A percentile compares a stretch with the other conserved stretches of the same genome.
Evolutionary conservation across 495 filamentous ascomycete genomes (phyloP).

Genomic region (Daldinia concentrica): DNA sequence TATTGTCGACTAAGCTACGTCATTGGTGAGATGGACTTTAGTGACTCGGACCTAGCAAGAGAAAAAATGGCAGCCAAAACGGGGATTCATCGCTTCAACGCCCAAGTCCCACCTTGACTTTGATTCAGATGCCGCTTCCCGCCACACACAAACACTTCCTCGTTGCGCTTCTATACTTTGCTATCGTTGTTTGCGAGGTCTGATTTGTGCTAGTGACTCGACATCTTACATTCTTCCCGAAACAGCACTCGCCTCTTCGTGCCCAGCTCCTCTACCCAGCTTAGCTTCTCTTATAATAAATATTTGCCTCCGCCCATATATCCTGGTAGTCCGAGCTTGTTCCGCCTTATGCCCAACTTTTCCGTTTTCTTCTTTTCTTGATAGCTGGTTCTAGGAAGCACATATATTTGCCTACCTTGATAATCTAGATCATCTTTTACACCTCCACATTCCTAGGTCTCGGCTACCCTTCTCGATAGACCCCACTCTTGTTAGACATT

Average conservation of each 20-base stretch:
- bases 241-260: constrained; percentile 21
- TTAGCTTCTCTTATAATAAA: constrained; percentile 2
- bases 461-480: not conserved
- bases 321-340: constrained; percentile 2
- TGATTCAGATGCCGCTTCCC: constrained; percentile 36
- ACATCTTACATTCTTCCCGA: constrained; percentile 30
- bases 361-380: not conserved
- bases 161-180: constrained; percentile 1
- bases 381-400: not conserved
- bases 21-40: constrained; percentile 33
- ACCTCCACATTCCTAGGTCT: constrained; percentile 3
- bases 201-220: constrained; percentile 18
- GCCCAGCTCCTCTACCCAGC: constrained; percentile 1
- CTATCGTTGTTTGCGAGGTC: constrained; percentile 21
- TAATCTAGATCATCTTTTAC: not conserved
- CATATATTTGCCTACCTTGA: constrained; percentile 9
- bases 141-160: constrained; percentile 32
- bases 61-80: constrained; percentile 7
- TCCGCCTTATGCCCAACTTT: constrained; percentile 23
- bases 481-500: constrained; percentile 7
- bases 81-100: constrained; percentile 18
- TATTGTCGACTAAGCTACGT: constrained; percentile 35
- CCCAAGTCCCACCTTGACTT: constrained; percentile 34
- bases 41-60: constrained; percentile 22
- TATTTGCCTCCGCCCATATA: not conserved